Evolutionary conservation across 1,284 basidiomycete genomes (phyloP).

Genomic region (Xerocomus minutiporus): DNA sequence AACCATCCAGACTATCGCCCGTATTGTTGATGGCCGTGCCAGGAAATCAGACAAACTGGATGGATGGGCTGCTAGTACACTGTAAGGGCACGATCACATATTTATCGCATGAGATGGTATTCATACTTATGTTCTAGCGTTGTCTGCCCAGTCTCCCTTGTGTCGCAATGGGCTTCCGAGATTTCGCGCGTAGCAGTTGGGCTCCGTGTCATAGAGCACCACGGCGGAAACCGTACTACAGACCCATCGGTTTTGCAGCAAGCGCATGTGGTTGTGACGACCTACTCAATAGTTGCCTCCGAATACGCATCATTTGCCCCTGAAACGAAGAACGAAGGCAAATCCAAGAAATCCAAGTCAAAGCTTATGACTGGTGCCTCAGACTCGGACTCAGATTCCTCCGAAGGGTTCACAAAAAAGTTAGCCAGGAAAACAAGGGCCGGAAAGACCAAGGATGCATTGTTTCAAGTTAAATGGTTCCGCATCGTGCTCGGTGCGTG

Average conservation of each 20-base stretch:
- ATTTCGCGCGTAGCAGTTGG: conserved; percentile 72
- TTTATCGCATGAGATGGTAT: not conserved
- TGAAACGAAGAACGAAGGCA: conserved; percentile 46
- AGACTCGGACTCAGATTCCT: conserved; percentile 40
- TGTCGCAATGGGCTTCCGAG: conserved; percentile 90
- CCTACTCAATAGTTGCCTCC: conserved; percentile 75
- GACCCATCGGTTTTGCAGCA: conserved; percentile 57
- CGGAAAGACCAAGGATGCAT: conserved; percentile 52
- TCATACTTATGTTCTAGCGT: conserved; percentile 49
- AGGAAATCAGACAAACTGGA: conserved; percentile 65
- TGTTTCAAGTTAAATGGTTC: conserved; percentile 83
- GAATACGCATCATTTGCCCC: conserved; percentile 57
- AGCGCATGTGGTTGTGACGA: conserved; percentile 79
- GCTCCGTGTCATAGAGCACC: conserved; percentile 75
- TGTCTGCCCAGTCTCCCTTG: conserved; percentile 78
- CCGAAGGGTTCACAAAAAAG: conserved; percentile 24
- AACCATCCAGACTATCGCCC: conserved; percentile 86
- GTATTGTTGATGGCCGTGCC: conserved; percentile 75
- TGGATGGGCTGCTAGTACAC: conserved; percentile 66
- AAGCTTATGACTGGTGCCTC: conserved; percentile 28
- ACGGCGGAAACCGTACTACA: conserved; percentile 68
- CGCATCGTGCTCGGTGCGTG: conserved; percentile 76
- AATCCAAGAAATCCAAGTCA: conserved; percentile 37
- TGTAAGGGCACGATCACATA: conserved; percentile 49
- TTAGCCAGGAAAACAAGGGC: conserved; percentile 34